Percentiles rank a stretch among this genome's conserved stretches.
These are phyloP conservation scores for Amaranthus hypochondriacus DNA, from an alignment of 148 eudicot species.

Conservation along the genomic window DNA sequence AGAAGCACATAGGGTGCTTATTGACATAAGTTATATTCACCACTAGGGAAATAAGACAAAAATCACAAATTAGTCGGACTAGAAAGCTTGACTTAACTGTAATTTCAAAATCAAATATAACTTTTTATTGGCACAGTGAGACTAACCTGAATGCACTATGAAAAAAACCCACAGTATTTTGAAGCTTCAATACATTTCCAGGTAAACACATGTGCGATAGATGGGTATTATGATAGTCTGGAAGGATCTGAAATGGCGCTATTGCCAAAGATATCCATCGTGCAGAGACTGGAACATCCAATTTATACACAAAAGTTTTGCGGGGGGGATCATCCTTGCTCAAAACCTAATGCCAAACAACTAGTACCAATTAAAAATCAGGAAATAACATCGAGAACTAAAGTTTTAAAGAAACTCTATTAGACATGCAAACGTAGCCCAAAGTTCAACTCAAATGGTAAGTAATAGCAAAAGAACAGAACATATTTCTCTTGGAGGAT, in stretches of 20 bases:
- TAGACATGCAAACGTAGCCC: not conserved
- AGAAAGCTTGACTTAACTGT: not conserved
- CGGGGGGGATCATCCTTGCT: constrained; percentile 80
- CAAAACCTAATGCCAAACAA: constrained; percentile 53
- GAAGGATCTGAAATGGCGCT: constrained; percentile 85
- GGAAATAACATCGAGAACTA: not conserved
- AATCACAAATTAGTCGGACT: not conserved
- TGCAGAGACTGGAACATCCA: constrained; percentile 80
- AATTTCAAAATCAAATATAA: not conserved
- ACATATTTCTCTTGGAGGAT: not conserved
- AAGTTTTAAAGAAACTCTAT: not conserved
- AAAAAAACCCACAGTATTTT: constrained; percentile 66
- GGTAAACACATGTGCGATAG: constrained; percentile 82
- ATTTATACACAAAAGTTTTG: constrained; percentile 78
- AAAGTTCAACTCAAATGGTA: not conserved
- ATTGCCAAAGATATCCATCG: constrained; percentile 87
- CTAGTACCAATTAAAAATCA: not conserved
- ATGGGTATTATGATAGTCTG: constrained; percentile 59
- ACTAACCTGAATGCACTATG: constrained; percentile 81
- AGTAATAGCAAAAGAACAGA: not conserved
- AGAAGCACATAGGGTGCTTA: not conserved
- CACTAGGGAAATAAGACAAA: constrained; percentile 5
- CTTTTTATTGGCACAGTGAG: not conserved
- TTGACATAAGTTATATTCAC: constrained; percentile 6
- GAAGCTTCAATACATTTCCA: constrained; percentile 52